These are phyloP conservation scores for Glarea lozoyensis DNA, from an alignment of 495 filamentous ascomycete species.

Conservation along the genomic window DNA sequence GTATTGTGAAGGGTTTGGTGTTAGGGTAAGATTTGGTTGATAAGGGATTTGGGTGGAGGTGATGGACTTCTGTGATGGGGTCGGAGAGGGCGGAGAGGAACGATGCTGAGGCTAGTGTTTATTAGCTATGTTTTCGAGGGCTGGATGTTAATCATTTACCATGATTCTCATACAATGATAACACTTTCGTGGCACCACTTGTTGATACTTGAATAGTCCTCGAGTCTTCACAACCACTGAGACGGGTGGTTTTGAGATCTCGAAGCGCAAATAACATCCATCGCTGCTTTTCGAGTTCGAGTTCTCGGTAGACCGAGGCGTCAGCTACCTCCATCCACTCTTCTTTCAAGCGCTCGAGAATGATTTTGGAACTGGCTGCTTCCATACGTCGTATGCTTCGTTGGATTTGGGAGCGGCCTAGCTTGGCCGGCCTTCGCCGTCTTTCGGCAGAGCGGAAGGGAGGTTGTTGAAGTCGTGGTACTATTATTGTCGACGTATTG, in stretches of 20 bases:
- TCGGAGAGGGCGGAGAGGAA: conserved; percentile 12
- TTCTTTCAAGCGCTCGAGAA: conserved; percentile 35
- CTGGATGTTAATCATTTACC: conserved; percentile 7
- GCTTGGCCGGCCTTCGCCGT: not conserved
- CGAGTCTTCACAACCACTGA: too few relatives aligned
- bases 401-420: conserved; percentile 18
- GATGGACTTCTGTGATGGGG: conserved; percentile 11
- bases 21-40: conserved; percentile 16
- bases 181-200: conserved; percentile 5
- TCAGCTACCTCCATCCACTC: conserved; percentile 30
- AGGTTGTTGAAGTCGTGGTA: conserved; percentile 1
- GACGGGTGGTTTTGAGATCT: conserved; percentile 1
- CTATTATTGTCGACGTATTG: not conserved
- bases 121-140: not conserved
- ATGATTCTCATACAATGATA: conserved; percentile 20
- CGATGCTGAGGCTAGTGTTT: conserved; percentile 11
- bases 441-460: not conserved
- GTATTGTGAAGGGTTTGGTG: conserved; percentile 12
- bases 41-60: conserved; percentile 13
- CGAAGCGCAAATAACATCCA: conserved; percentile 18
- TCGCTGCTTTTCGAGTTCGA: conserved; percentile 19
- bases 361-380: conserved; percentile 30
- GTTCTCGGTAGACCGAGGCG: conserved; percentile 19
- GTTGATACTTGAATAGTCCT: not conserved
- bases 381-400: conserved; percentile 34